Evolutionary conservation across 768 basidiomycete genomes (phyloP).

Genomic region (Suillus clintonianus): DNA sequence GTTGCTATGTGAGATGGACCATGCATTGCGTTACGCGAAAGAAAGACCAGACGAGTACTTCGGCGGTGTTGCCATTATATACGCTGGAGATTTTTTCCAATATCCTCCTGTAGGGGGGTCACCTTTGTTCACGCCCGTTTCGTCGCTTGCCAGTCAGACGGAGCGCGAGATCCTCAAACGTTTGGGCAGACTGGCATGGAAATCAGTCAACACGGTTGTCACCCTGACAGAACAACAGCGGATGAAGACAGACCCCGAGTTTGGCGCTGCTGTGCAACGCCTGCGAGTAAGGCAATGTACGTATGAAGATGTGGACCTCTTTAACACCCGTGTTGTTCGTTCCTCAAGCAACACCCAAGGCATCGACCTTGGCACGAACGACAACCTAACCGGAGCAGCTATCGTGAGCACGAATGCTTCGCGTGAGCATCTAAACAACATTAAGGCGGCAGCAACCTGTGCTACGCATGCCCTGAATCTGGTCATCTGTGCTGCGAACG

Average conservation of each 20-base stretch:
- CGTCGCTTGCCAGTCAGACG: background rate
- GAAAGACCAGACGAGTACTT: conserved; percentile 28
- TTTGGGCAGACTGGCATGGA: conserved; percentile 13
- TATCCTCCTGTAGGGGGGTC: conserved; percentile 12
- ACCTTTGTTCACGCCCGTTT: conserved; percentile 28
- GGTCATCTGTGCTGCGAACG: background rate
- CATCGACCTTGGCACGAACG: background rate
- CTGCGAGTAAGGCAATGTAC: conserved; percentile 12
- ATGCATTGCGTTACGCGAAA: conserved; percentile 24
- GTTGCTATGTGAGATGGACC: conserved; percentile 29
- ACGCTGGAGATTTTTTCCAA: conserved; percentile 45
- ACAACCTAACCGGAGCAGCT: background rate
- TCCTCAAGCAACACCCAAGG: background rate
- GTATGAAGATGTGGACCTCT: conserved; percentile 16
- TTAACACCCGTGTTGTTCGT: conserved; percentile 16
- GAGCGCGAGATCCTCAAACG: background rate
- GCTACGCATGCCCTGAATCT: background rate
- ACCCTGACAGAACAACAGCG: conserved; percentile 17
- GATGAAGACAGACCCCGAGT: conserved; percentile 24
- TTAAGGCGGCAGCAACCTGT: background rate
- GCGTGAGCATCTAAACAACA: background rate
- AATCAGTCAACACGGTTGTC: conserved; percentile 13
- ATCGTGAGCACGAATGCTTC: conserved; percentile 5
- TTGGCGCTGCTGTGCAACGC: conserved; percentile 8
- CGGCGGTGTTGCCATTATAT: conserved; percentile 40